Evolutionary conservation across 108 stramenopile genomes (phyloP).

Genomic region (Stephanodiscus minutulus): DNA sequence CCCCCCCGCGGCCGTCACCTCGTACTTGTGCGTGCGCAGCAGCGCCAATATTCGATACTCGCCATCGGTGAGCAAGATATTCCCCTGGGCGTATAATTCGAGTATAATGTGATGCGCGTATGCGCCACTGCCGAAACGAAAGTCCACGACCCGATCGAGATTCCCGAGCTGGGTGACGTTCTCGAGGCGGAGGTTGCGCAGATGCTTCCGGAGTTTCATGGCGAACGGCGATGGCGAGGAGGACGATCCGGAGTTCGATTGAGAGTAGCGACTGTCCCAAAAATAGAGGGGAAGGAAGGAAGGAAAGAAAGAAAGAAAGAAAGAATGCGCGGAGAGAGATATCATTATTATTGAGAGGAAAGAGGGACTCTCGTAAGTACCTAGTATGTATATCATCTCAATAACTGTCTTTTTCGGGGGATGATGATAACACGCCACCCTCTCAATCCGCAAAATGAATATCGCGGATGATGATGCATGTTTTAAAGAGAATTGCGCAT

Average conservation of each 20-base stretch:
- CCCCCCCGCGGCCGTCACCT: conserved; percentile 36
- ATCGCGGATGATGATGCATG: too few relatives aligned
- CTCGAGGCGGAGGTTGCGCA: conserved; percentile 89
- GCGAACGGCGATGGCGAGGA: conserved; percentile 90
- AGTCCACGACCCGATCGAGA: conserved; percentile 93
- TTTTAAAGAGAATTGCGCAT: not conserved
- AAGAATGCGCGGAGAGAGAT: too few relatives aligned
- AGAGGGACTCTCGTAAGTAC: too few relatives aligned
- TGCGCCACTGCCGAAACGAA: conserved; percentile 88
- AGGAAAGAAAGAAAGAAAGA: not conserved
- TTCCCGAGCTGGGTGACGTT: conserved; percentile 89
- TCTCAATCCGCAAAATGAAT: too few relatives aligned
- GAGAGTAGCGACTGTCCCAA: conserved; percentile 29
- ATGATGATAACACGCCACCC: not conserved
- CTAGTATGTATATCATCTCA: too few relatives aligned
- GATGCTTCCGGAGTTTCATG: conserved; percentile 96
- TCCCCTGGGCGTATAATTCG: conserved; percentile 94
- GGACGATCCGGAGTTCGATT: conserved; percentile 28
- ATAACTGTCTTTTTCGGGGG: too few relatives aligned
- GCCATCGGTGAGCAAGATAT: conserved; percentile 87
- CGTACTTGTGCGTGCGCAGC: conserved; percentile 90
- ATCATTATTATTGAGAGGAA: too few relatives aligned
- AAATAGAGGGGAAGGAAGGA: too few relatives aligned
- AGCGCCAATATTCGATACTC: conserved; percentile 88
- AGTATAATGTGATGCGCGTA: conserved; percentile 85